phyloP scores from a whole-genome alignment of 306 rosid species.

The Abrus precatorius region DNA sequence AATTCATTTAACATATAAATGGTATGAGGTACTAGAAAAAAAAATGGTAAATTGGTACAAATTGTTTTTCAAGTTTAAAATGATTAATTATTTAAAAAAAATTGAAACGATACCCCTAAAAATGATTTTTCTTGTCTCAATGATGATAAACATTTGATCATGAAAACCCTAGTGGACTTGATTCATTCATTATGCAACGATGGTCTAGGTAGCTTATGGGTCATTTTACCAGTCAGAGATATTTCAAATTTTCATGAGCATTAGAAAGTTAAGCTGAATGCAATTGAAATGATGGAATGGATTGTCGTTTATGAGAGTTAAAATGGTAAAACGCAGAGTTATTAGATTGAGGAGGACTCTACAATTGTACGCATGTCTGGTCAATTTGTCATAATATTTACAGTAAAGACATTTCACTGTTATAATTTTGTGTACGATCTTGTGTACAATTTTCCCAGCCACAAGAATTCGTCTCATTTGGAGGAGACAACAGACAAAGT shows the following conservation, averaged over 20 bases:
- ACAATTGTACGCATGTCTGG: slow-evolving; percentile 50
- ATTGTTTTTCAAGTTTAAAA: no score
- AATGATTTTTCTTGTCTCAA: not conserved
- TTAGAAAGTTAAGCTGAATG: slow-evolving; percentile 34
- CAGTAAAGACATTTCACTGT: slow-evolving; percentile 31
- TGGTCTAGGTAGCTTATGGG: slow-evolving; percentile 15
- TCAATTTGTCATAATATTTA: slow-evolving; percentile 48
- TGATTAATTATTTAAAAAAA: no score
- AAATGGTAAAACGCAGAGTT: slow-evolving; percentile 32
- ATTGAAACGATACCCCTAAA: no score
- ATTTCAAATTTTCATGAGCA: slow-evolving; percentile 25
- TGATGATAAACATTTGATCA: slow-evolving; percentile 31
- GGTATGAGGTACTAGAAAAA: no score
- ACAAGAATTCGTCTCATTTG: slow-evolving; percentile 15
- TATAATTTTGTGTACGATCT: slow-evolving; percentile 53
- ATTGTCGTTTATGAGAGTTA: slow-evolving; percentile 41
- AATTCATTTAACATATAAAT: no score
- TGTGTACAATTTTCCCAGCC: slow-evolving; percentile 42
- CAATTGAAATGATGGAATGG: slow-evolving; percentile 36
- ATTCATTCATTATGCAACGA: slow-evolving; percentile 32
- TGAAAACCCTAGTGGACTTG: slow-evolving; percentile 11
- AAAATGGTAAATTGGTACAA: no score
- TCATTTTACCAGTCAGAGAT: slow-evolving; percentile 4
- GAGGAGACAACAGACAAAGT: slow-evolving; percentile 34
- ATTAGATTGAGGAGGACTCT: slow-evolving; percentile 47